These are phyloP conservation scores for Ailanthus altissimus DNA, from an alignment of 345 rosid genomes.

Conservation along the genomic window DNA sequence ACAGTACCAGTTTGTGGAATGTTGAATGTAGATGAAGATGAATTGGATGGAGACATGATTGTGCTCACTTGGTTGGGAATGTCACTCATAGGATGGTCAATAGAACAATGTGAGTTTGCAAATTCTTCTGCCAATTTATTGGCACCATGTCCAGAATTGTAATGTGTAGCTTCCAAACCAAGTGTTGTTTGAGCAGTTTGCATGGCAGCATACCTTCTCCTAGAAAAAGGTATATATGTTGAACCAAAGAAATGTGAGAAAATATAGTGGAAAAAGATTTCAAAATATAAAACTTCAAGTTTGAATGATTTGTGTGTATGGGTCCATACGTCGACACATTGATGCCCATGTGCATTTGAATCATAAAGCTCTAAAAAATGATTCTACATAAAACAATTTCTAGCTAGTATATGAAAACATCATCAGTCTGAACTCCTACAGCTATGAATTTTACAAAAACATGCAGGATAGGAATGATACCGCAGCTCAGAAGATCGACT, in stretches of 20 bases:
- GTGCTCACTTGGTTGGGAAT: constrained; percentile 41
- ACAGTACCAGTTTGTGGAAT: constrained; percentile 36
- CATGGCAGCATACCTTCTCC: constrained; percentile 75
- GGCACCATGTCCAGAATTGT: constrained; percentile 28
- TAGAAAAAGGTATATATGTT: constrained; percentile 25
- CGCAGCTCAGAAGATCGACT: constrained; percentile 73
- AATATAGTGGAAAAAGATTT: background rate
- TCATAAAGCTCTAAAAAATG: background rate
- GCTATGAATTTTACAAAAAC: background rate
- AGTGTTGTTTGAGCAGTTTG: constrained; percentile 44
- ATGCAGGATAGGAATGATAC: constrained; percentile 31
- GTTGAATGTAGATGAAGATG: constrained; percentile 53
- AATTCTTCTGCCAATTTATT: constrained; percentile 44
- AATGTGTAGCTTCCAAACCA: constrained; percentile 41
- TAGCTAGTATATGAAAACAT: background rate
- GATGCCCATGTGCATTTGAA: background rate
- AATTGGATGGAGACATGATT: constrained; percentile 56
- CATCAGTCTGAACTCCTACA: background rate
- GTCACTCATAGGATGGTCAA: constrained; percentile 34
- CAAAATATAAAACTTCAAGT: background rate
- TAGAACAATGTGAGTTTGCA: constrained; percentile 35
- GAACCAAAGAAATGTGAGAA: background rate
- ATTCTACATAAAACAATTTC: background rate
- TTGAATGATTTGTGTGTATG: background rate
- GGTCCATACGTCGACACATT: background rate